Percentiles rank a stretch among this genome's conserved stretches.
phyloP scores from a whole-genome alignment of 2,329 filamentous ascomycete genomes.

The Chaetomium sp. region DNA sequence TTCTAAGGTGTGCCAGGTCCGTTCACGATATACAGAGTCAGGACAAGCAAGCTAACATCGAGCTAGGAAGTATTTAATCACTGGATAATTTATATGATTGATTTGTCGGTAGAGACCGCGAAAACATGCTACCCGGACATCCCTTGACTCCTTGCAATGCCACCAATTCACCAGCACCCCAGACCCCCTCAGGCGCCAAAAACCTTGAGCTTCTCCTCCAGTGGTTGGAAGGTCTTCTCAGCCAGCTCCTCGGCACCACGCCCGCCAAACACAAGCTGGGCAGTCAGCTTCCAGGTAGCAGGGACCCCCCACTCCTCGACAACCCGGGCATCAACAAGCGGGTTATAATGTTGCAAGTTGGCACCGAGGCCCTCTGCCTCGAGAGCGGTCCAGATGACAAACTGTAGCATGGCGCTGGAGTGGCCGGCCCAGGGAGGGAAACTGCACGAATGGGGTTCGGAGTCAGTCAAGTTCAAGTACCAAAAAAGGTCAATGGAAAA shows the following conservation, averaged over 20 bases:
- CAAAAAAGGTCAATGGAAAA: background rate
- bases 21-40: too few relatives aligned
- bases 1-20: too few relatives aligned
- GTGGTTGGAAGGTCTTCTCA: conserved; percentile 57
- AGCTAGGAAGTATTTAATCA: too few relatives aligned
- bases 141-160: conserved; percentile 13
- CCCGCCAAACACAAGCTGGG: conserved; percentile 79
- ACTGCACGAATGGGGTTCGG: conserved; percentile 30
- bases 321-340: conserved; percentile 70
- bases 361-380: conserved; percentile 78
- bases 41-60: too few relatives aligned
- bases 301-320: conserved; percentile 63
- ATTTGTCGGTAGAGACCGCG: too few relatives aligned
- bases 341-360: conserved; percentile 93
- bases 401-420: conserved; percentile 76
- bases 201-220: conserved; percentile 62
- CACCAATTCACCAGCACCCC: background rate
- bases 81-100: too few relatives aligned
- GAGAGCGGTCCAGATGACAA: conserved; percentile 71
- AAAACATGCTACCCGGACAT: background rate
- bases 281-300: conserved; percentile 66
- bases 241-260: conserved; percentile 45
- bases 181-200: conserved; percentile 44
- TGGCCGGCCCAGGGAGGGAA: conserved; percentile 75
- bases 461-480: background rate